phyloP scores from a whole-genome alignment of 2,329 filamentous ascomycete genomes.

The Sporothrix brunneoviolacea region DNA sequence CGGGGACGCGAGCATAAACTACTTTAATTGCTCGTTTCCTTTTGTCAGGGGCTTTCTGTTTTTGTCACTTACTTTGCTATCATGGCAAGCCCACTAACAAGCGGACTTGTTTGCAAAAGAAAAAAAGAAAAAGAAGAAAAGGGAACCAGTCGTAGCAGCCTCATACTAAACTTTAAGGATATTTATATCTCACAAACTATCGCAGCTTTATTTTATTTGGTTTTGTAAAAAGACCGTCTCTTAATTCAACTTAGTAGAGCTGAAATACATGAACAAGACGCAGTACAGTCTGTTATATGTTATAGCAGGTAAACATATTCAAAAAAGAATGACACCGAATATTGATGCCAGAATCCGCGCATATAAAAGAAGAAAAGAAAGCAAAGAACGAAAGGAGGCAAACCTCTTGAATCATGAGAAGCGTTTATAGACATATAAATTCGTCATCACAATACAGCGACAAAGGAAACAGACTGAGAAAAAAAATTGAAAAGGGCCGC shows the following conservation, averaged over 20 bases:
- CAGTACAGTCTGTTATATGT: too few relatives aligned
- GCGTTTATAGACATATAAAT: not conserved
- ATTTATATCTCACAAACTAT: too few relatives aligned
- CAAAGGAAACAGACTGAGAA: not conserved
- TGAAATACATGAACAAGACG: too few relatives aligned
- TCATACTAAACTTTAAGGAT: too few relatives aligned
- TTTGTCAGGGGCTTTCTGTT: slow-evolving; percentile 3
- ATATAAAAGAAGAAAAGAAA: not conserved
- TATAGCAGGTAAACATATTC: too few relatives aligned
- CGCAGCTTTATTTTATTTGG: too few relatives aligned
- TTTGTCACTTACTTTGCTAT: not conserved
- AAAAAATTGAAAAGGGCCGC: not conserved
- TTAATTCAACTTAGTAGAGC: too few relatives aligned
- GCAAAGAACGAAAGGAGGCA: not conserved
- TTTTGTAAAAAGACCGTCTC: too few relatives aligned
- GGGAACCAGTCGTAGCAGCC: too few relatives aligned
- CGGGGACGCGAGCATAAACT: slow-evolving; percentile 1
- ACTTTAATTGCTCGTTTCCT: slow-evolving; percentile 12
- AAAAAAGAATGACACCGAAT: not conserved
- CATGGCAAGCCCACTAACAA: slow-evolving; percentile 1
- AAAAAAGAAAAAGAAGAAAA: not conserved
- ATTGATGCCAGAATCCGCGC: too few relatives aligned
- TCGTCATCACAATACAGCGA: not conserved
- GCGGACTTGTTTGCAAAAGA: not conserved
- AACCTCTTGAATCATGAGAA: slow-evolving; percentile 4